These are phyloP conservation scores for Trametes cubensis DNA, from an alignment of 768 basidiomycete species.

Conservation along the genomic window DNA sequence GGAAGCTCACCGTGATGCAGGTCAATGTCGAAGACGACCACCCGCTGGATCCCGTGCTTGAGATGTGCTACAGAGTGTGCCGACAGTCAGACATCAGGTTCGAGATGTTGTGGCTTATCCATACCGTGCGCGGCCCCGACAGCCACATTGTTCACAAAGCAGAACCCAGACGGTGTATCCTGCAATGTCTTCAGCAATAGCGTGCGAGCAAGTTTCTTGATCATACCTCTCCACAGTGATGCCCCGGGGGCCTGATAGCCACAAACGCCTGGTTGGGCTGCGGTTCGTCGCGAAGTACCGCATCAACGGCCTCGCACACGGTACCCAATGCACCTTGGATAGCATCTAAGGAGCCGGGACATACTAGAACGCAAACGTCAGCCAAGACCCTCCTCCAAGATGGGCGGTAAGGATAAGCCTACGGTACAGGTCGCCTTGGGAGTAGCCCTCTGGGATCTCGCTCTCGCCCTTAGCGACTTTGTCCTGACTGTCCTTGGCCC, in stretches of 20 bases:
- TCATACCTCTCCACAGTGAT: conserved; percentile 80
- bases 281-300: conserved; percentile 42
- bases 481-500: conserved; percentile 60
- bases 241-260: conserved; percentile 86
- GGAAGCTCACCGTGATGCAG: conserved; percentile 73
- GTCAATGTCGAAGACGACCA: conserved; percentile 91
- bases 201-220: too few relatives aligned
- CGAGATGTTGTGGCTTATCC: conserved; percentile 15
- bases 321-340: conserved; percentile 83
- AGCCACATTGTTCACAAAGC: conserved; percentile 93
- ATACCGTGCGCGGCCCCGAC: conserved; percentile 89
- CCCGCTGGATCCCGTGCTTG: conserved; percentile 71
- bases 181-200: neutral
- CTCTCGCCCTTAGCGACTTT: conserved; percentile 64
- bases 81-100: neutral
- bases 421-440: conserved; percentile 87
- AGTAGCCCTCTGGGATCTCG: conserved; percentile 73
- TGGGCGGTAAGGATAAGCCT: too few relatives aligned
- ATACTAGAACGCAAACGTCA: conserved; percentile 53
- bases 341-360: conserved; percentile 71
- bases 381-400: too few relatives aligned
- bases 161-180: conserved; percentile 88
- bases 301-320: conserved; percentile 87
- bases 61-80: conserved; percentile 65
- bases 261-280: conserved; percentile 62